A percentile compares a stretch with the other conserved stretches of the same genome.
Conservation (phyloP, 2,329 filamentous ascomycete species). For the Neofusicoccum parvum region DNA sequence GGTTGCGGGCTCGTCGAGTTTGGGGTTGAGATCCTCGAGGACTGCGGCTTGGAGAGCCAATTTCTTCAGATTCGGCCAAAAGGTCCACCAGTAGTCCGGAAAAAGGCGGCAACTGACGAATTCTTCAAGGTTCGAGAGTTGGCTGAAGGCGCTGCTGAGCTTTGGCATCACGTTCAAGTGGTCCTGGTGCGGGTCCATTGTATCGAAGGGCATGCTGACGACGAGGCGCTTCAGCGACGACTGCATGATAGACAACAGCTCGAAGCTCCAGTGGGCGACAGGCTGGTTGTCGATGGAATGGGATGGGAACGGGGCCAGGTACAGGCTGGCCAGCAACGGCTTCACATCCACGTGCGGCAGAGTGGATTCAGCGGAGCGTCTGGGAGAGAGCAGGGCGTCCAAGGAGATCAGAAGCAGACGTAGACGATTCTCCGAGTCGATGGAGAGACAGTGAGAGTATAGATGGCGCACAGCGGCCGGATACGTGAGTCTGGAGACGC, state of each 20-base stretch:
- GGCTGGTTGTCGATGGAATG: slow-evolving; percentile 47
- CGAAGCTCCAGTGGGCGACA: slow-evolving; percentile 44
- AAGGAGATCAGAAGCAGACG: slow-evolving; percentile 29
- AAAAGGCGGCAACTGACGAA: slow-evolving; percentile 43
- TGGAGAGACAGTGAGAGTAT: slow-evolving; percentile 49
- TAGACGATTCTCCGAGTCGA: slow-evolving; percentile 42
- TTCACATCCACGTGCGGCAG: slow-evolving; percentile 11
- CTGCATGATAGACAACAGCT: slow-evolving; percentile 47
- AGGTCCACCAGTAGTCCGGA: slow-evolving; percentile 43
- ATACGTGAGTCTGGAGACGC: slow-evolving; percentile 48
- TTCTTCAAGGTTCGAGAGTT: slow-evolving; percentile 50
- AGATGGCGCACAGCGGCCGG: slow-evolving; percentile 46
- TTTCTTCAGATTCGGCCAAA: slow-evolving; percentile 47
- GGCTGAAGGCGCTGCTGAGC: slow-evolving; percentile 50
- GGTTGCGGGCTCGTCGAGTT: slow-evolving; percentile 32
- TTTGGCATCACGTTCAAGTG: slow-evolving; percentile 40
- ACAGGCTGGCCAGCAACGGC: slow-evolving; percentile 42
- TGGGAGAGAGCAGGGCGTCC: slow-evolving; percentile 24
- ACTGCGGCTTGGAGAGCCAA: slow-evolving; percentile 50
- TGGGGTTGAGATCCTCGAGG: slow-evolving; percentile 37
- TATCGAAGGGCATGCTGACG: slow-evolving; percentile 53
- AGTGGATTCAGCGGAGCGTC: slow-evolving; percentile 17
- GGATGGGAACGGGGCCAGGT: slow-evolving; percentile 30
- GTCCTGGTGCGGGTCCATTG: slow-evolving; percentile 47
- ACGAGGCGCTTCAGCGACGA: slow-evolving; percentile 49